Evolutionary conservation across 371 early-diverging fungal genomes (phyloP).

Genomic region (Dichotomocladium elegans): DNA sequence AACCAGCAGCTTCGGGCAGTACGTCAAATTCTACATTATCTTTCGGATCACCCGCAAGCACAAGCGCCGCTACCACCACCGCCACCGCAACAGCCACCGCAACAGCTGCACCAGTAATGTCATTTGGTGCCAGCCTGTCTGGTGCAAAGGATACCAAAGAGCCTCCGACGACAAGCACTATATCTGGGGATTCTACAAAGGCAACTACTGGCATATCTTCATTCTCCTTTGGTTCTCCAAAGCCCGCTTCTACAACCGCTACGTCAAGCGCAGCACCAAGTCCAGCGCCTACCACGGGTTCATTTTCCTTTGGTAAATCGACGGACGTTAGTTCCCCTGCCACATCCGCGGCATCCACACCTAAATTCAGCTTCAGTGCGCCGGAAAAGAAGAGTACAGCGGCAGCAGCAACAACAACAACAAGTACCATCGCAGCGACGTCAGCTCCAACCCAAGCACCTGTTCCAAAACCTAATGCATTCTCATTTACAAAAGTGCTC

Average conservation of each 20-base stretch:
- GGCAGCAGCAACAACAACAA: slow-evolving; percentile 2
- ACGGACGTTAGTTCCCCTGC: slow-evolving; percentile 1
- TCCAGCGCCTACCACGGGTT: no score
- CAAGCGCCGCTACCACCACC: neutral
- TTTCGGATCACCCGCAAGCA: neutral
- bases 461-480: no score
- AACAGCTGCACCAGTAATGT: slow-evolving; percentile 6
- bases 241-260: slow-evolving; percentile 4
- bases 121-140: no score
- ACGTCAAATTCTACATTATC: neutral
- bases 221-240: neutral
- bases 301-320: slow-evolving; percentile 4
- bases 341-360: slow-evolving; percentile 8
- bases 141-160: no score
- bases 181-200: neutral
- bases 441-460: neutral
- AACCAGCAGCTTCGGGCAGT: neutral
- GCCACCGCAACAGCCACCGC: slow-evolving; percentile 4
- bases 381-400: no score
- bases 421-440: slow-evolving; percentile 1
- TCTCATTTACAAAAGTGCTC: slow-evolving; percentile 28
- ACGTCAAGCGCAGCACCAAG: slow-evolving; percentile 1
- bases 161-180: neutral
- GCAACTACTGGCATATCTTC: slow-evolving; percentile 4
- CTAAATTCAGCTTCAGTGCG: no score